Base-by-base conservation (phyloP, 192 early-diverging fungal genomes). In the Ambispora gerdemannii region DNA sequence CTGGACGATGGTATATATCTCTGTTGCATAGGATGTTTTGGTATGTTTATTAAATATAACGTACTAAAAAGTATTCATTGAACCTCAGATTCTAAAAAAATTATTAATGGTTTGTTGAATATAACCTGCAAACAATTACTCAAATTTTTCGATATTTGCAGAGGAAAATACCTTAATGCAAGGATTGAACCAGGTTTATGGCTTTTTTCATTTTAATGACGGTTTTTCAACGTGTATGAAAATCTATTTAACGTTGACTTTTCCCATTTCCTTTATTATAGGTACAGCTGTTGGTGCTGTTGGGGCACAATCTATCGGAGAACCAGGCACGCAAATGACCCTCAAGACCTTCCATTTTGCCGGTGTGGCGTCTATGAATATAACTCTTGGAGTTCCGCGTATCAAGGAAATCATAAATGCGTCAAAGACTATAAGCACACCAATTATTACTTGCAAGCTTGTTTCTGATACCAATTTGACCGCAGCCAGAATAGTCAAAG, bases 351-450 rank as follows among this genome's bases (percentile, higher is more conserved):
- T 99, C 91, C 97, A 99, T 83, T 99, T 98, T 87, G 95, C 97
- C 75, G 97, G 97, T 88, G 92, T 99, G 53, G 96, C 95, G 33
- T 90, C 88, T 66, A 97, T 98, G 96, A 99, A 97, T 88, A 91
- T 99, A 67, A 97, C 97, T 3, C 88, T 97, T 75, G 97, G 97
- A 86, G 97, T 99, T 52, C 97, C 97, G 15, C 95, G 97, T 75
- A 96, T 99, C 83, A 98, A 98, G 82, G 97, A 99, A 86, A 98
- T 99, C 78, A 99, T 99, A 84, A 99, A 98, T 74, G 97, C 95
- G 4, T 86, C 94, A 49, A 97, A 98, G 75, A 87, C 85, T n/a
- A 97, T 99, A 59, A 84, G 87, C 24, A 98, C 95, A 1, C 97
- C 97, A 0, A 90, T 98, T 72, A 95, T 98, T 58, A 84, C 79